Base-by-base conservation (phyloP, 306 rosid species). In the Senna siamea region DNA sequence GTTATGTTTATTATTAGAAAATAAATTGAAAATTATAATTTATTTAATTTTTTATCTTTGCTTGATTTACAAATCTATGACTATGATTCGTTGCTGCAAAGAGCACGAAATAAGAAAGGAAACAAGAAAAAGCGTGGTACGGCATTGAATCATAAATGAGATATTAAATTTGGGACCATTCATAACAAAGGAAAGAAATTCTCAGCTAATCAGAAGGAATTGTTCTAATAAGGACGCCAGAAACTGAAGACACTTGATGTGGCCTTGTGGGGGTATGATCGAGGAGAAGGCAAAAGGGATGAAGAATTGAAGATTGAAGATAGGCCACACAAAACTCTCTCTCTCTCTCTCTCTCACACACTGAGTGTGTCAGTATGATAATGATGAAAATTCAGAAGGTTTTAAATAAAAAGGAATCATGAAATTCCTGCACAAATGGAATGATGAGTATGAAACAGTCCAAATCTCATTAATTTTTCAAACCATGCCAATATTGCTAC, bases 351-450 rank as follows among this genome's bases (percentile, higher is more conserved):
- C 72, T 51, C 54, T 48, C 58, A 40, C 13, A 20, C 10, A 63
- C 58, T 51, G 77, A 15, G 4, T 20, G 12, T 82, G 86, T 82
- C 86, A 82, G 86, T 20, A 8, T 50, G 75, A 50, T 82, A 70
- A 82, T 82, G 86, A 82, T 82, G 83, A 80, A 26, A 78, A 48
- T 13, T 69, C 86, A 82, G 80, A 63, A 38, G 64, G 8, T 15
- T 0, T 37, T 1, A 37, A 56, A 66, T 48, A 17, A 51, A 18
- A 11, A 12, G 73, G 77, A 73, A 77, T 81, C 81, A 78, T 81
- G 88, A 66, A 78, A 77, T 83, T 87, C 86, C 88, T 83, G 92
- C 83, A 48, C 74, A 77, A 77, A 77, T 64, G 83, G 90, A 87
- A 87, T 85, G 78, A 85, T 87, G 88, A 75, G 60, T 73, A 38